Conservation (phyloP, 2,329 filamentous ascomycete species). For the Botryotinia convoluta region DNA sequence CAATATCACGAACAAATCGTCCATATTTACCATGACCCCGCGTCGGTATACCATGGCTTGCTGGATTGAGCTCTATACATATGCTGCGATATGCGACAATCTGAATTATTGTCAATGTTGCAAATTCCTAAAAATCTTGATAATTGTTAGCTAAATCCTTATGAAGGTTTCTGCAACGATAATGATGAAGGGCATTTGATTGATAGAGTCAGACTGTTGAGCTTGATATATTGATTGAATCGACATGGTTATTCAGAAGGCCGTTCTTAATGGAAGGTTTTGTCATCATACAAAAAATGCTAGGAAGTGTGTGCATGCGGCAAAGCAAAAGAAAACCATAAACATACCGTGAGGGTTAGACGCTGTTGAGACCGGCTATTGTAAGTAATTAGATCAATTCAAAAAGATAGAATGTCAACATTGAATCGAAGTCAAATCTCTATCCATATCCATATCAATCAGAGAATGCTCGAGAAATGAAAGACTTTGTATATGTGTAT, state of each 20-base stretch:
- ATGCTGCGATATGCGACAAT: not conserved
- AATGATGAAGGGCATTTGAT: not conserved
- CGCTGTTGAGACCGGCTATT: not conserved
- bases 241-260: slow-evolving; percentile 62
- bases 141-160: slow-evolving; percentile 13
- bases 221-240: slow-evolving; percentile 56
- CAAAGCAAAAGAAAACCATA: slow-evolving; percentile 8
- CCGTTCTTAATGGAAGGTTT: slow-evolving; percentile 58
- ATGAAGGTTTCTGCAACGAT: not conserved
- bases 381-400: not conserved
- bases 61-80: not conserved
- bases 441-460: not conserved
- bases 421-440: not conserved
- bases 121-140: not conserved
- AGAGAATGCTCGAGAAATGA: not conserved
- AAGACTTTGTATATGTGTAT: not conserved
- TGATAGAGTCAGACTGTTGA: slow-evolving; percentile 57
- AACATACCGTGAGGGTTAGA: not conserved
- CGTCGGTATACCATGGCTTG: not conserved
- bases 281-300: slow-evolving; percentile 51
- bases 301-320: slow-evolving; percentile 4
- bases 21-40: not conserved
- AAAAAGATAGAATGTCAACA: not conserved
- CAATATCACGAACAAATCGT: not conserved
- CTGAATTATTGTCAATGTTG: not conserved